These are phyloP conservation scores for Hippophae tibetana DNA, from an alignment of 306 rosid genomes.

Conservation along the genomic window DNA sequence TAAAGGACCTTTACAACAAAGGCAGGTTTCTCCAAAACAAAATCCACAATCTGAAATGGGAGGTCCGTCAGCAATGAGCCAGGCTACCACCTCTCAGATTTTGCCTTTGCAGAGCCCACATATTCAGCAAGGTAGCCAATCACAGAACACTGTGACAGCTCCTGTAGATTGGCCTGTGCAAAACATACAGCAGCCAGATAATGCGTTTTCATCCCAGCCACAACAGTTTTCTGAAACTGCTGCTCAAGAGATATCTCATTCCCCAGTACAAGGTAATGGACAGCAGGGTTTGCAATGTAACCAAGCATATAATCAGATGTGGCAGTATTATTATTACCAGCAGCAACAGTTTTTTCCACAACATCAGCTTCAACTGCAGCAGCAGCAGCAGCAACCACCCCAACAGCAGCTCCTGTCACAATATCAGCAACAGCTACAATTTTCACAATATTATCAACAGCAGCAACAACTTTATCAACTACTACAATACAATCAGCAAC, in stretches of 20 bases:
- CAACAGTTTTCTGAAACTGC: constrained; percentile 29
- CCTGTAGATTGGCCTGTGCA: constrained; percentile 39
- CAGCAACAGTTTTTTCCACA: constrained; percentile 49
- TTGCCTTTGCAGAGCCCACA: constrained; percentile 26
- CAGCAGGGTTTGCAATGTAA: constrained; percentile 50
- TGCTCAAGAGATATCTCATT: constrained; percentile 27
- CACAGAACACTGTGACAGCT: constrained; percentile 27
- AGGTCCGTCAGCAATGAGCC: constrained; percentile 28
- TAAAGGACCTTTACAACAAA: constrained; percentile 36
- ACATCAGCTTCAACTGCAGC: constrained; percentile 19
- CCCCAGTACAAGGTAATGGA: constrained; percentile 34
- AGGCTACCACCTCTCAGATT: constrained; percentile 33
- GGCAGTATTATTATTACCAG: constrained; percentile 77
- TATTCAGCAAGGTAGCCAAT: constrained; percentile 44
- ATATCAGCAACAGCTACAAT: constrained; percentile 34
- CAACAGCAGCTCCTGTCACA: constrained; percentile 17
- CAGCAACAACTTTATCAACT: constrained; percentile 43
- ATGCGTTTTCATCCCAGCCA: constrained; percentile 34
- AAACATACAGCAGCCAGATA: constrained; percentile 36
- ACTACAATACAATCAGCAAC: constrained; percentile 35
- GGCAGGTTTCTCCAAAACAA: constrained; percentile 31
- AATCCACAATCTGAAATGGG: constrained; percentile 32
- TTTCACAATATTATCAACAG: constrained; percentile 40
- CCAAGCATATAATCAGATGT: constrained; percentile 59
- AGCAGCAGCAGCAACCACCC: constrained; percentile 19